These are phyloP conservation scores for Kodamaea sagamina DNA, from an alignment of 805 yeast species.

Conservation along the genomic window DNA sequence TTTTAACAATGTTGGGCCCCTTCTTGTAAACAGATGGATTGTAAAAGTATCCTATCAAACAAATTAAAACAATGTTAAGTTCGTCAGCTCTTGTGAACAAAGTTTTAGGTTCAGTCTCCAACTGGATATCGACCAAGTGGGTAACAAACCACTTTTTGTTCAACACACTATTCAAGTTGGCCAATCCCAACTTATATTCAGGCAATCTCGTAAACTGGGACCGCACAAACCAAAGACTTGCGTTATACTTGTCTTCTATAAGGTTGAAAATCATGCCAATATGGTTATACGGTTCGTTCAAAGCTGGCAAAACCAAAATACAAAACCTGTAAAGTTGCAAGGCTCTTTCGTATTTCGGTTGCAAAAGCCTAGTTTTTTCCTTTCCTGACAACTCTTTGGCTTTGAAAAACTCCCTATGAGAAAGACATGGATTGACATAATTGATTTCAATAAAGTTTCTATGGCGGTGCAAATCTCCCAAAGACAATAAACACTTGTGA, in stretches of 20 bases:
- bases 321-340: constrained; percentile 49
- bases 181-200: constrained; percentile 46
- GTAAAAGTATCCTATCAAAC: constrained; percentile 46
- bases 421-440: constrained; percentile 39
- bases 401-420: constrained; percentile 31
- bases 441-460: constrained; percentile 50
- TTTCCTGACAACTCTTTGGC: constrained; percentile 30
- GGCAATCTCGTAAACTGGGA: constrained; percentile 56
- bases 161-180: constrained; percentile 45
- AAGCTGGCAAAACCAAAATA: constrained; percentile 59
- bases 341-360: constrained; percentile 28
- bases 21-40: constrained; percentile 35
- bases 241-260: constrained; percentile 47
- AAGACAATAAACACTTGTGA: constrained; percentile 51
- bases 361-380: constrained; percentile 42
- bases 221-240: constrained; percentile 56
- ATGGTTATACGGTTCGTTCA: constrained; percentile 67
- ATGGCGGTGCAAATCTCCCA: constrained; percentile 63
- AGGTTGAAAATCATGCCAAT: constrained; percentile 49
- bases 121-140: constrained; percentile 24
- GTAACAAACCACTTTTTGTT: constrained; percentile 37
- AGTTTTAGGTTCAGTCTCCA: constrained; percentile 9
- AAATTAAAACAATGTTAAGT: constrained; percentile 26
- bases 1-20: constrained; percentile 24
- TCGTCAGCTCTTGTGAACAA: constrained; percentile 16